phyloP scores from a whole-genome alignment of 2,329 filamentous ascomycete species.

The Venturiaceae sp. region DNA sequence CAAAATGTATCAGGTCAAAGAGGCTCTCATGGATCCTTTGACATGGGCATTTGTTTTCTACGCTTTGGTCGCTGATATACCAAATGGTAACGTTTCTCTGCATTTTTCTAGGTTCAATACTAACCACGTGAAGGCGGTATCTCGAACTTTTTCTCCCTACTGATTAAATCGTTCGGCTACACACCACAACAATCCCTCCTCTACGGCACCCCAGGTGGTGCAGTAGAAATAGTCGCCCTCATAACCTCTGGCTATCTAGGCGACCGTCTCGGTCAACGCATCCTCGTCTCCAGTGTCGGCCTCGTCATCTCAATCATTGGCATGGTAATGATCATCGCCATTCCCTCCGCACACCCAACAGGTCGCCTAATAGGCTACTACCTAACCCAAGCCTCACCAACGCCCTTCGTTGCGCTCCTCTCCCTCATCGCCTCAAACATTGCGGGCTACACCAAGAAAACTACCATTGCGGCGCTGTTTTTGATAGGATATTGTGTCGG shows the following conservation, averaged over 20 bases:
- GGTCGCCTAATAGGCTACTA: constrained; percentile 58
- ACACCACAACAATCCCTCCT: constrained; percentile 52
- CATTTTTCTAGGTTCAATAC: background rate
- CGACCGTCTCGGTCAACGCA: constrained; percentile 45
- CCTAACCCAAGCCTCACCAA: constrained; percentile 49
- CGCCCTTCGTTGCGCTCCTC: constrained; percentile 54
- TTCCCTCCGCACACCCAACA: constrained; percentile 46
- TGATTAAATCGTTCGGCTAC: constrained; percentile 57
- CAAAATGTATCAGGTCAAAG: constrained; percentile 55
- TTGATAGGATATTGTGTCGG: constrained; percentile 41
- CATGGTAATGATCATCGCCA: constrained; percentile 53
- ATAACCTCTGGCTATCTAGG: constrained; percentile 47
- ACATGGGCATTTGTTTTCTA: constrained; percentile 52
- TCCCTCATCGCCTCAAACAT: constrained; percentile 55
- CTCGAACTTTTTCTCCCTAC: constrained; percentile 51
- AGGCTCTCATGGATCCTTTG: constrained; percentile 47
- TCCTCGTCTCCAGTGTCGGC: constrained; percentile 45
- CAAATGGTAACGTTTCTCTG: constrained; percentile 34
- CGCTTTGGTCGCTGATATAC: constrained; percentile 46
- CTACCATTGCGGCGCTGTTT: constrained; percentile 45
- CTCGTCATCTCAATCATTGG: constrained; percentile 47
- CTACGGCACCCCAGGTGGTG: constrained; percentile 56
- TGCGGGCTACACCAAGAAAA: constrained; percentile 50
- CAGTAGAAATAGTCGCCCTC: constrained; percentile 51
- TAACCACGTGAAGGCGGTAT: constrained; percentile 31